These are phyloP conservation scores for Rhizoclosmatium sp. DNA, from an alignment of 192 early-diverging fungal species.

Conservation along the genomic window DNA sequence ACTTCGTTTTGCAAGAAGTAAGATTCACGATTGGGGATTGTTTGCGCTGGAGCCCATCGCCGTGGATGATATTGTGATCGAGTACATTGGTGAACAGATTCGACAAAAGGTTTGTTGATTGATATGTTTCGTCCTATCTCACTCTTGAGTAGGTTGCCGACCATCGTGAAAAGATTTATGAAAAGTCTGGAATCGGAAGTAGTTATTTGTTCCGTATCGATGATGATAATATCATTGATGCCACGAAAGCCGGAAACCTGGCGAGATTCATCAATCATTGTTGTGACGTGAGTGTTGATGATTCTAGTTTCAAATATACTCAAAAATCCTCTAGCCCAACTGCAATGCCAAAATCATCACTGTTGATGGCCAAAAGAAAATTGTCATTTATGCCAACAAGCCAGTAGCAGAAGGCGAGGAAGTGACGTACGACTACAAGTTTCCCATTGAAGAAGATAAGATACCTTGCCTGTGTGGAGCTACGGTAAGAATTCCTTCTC, in stretches of 20 bases:
- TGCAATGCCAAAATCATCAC: slow-evolving; percentile 96
- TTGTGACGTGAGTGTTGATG: slow-evolving; percentile 76
- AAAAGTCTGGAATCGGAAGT: slow-evolving; percentile 88
- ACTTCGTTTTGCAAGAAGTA: slow-evolving; percentile 89
- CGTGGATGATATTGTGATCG: slow-evolving; percentile 94
- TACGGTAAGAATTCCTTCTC: slow-evolving; percentile 42
- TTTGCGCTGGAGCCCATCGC: slow-evolving; percentile 96
- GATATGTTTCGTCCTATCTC: not conserved
- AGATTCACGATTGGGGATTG: slow-evolving; percentile 98
- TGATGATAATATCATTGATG: slow-evolving; percentile 95
- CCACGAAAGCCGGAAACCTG: slow-evolving; percentile 96
- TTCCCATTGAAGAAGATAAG: slow-evolving; percentile 90
- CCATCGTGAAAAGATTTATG: slow-evolving; percentile 91
- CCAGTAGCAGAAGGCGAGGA: slow-evolving; percentile 95
- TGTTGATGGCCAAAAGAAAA: slow-evolving; percentile 91
- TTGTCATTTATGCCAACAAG: slow-evolving; percentile 97
- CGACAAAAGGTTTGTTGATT: slow-evolving; percentile 75
- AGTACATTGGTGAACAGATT: slow-evolving; percentile 98
- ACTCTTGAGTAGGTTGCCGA: slow-evolving; percentile 71
- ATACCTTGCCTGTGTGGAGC: slow-evolving; percentile 98
- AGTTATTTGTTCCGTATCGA: slow-evolving; percentile 97
- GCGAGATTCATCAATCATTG: slow-evolving; percentile 99
- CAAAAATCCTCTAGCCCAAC: slow-evolving; percentile 78
- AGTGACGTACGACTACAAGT: slow-evolving; percentile 99
- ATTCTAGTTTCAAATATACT: slow-evolving; percentile 4